Evolutionary conservation across 192 early-diverging fungal species (phyloP), one percentile per base, ranked within the genome.

Genomic region (Mortierella hygrophila): DNA sequence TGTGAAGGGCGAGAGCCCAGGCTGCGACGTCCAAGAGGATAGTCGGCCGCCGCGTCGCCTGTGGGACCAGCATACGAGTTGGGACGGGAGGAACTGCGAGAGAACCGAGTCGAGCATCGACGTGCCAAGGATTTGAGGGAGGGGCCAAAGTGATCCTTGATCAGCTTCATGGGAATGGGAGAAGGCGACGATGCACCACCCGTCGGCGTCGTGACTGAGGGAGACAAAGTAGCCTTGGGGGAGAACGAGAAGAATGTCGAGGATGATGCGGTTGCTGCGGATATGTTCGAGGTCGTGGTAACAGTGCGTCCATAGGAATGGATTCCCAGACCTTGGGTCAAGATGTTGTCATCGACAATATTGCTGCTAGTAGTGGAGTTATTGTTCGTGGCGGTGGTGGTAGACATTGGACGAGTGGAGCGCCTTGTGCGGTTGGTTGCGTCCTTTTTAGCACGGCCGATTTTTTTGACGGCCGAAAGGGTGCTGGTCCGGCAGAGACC

Each of bases 401-500:
- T 40, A 6, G 3, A 41, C 23, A 40, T 26, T 21, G 75, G 75
- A 63, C 60, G 68, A 10, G 15, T 16, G 26, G 40, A 1, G 9
- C 68, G 60, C 38, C 65, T 81, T 32, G 40, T 23, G 72, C n/a
- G 55, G 68, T 32, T 75, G 63, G n/a, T 55, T n/a, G 20, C 3
- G 16, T 74, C 77, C 37, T 70, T 68, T 40, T 76, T 72, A 44
- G 26, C 37, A 52, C 29, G 40, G 37, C 68, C 76, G 8, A n/a
- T 72, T 18, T 20, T 44, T 49, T 75, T 78, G 40, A 42, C 73
- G 13, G 71, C 35, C 21, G 75, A 78, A 15, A 86, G 52, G 0
- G 78, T 81, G 23, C 69, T 80, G 65, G 79, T 81, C 13, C 79
- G 79, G 46, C 84, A 80, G 75, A 86, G 46, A 6, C 84, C 84